Evolutionary conservation across 2,329 filamentous ascomycete species (phyloP).

Genomic region (Neurospora crassa): DNA sequence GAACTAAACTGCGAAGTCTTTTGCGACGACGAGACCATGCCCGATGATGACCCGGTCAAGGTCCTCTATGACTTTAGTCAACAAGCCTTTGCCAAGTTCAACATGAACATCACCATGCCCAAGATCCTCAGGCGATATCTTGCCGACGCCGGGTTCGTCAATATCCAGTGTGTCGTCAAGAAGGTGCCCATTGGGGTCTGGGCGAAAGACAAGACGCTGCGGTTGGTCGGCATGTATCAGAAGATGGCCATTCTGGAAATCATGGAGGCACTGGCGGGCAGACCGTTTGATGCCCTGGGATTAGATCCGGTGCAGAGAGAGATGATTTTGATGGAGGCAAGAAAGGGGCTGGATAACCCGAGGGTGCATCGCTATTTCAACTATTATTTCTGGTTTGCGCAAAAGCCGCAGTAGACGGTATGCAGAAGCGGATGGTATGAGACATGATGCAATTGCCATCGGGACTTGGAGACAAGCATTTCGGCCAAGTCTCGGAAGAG

Average conservation of each 20-base stretch:
- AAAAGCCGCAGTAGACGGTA: too few species aligned
- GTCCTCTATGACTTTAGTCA: slow-evolving; percentile 22
- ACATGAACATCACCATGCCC: slow-evolving; percentile 19
- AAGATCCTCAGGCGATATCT: slow-evolving; percentile 20
- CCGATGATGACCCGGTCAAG: slow-evolving; percentile 15
- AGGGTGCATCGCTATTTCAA: slow-evolving; percentile 14
- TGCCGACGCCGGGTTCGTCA: slow-evolving; percentile 28
- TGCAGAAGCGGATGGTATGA: too few species aligned
- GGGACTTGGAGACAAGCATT: too few species aligned
- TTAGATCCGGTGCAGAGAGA: slow-evolving; percentile 55
- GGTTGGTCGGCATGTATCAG: slow-evolving; percentile 26
- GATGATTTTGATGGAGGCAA: slow-evolving; percentile 27
- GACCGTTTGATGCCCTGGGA: slow-evolving; percentile 18
- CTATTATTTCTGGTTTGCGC: slow-evolving; percentile 16
- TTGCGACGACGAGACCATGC: slow-evolving; percentile 16
- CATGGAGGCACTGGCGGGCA: slow-evolving; percentile 7
- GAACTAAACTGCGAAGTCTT: slow-evolving; percentile 20
- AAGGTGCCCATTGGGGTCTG: slow-evolving; percentile 39
- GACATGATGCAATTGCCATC: too few species aligned
- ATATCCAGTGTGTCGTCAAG: slow-evolving; percentile 28
- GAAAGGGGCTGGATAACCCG: slow-evolving; percentile 13
- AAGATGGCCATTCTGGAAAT: slow-evolving; percentile 8
- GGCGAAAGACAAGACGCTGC: slow-evolving; percentile 33
- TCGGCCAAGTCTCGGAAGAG: too few species aligned
- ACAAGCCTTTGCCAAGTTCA: slow-evolving; percentile 21